These are phyloP conservation scores for Aureobasidium mangrovei DNA, from an alignment of 2,329 filamentous ascomycete genomes.

Conservation along the genomic window DNA sequence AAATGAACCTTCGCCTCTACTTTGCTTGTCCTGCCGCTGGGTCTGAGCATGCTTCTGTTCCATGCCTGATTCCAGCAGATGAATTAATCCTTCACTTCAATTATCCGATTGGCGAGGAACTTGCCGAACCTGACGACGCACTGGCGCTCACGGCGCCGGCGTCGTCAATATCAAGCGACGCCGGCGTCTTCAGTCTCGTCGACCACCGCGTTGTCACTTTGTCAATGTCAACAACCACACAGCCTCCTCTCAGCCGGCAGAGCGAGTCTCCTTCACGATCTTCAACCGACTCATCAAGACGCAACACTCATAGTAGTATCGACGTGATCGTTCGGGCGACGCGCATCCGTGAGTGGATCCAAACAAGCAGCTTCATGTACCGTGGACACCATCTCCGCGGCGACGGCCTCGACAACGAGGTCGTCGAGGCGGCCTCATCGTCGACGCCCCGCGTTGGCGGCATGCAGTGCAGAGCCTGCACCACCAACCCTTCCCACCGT, in stretches of 20 bases:
- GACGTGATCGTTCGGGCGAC: too few relatives aligned
- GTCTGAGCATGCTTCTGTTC: background rate
- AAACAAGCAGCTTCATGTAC: background rate
- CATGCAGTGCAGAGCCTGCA: constrained; percentile 2
- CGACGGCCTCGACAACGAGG: background rate
- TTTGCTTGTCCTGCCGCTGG: background rate
- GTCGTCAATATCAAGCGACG: too few relatives aligned
- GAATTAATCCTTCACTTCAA: background rate
- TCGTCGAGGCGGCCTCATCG: background rate
- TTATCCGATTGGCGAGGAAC: background rate
- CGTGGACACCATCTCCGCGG: background rate
- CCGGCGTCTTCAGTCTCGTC: too few relatives aligned
- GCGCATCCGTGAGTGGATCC: too few relatives aligned
- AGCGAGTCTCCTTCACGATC: too few relatives aligned
- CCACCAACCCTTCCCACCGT: background rate
- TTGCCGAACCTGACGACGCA: background rate
- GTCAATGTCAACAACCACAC: too few relatives aligned
- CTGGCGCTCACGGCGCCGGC: background rate
- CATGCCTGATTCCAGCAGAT: background rate
- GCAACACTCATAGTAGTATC: too few relatives aligned
- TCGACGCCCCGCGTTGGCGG: background rate
- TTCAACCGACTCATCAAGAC: too few relatives aligned
- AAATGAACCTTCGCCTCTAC: background rate
- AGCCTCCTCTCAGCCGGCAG: too few relatives aligned
- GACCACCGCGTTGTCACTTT: too few relatives aligned